Conservation (phyloP, 2,329 filamentous ascomycete genomes). For the Thyridium curvatum region DNA sequence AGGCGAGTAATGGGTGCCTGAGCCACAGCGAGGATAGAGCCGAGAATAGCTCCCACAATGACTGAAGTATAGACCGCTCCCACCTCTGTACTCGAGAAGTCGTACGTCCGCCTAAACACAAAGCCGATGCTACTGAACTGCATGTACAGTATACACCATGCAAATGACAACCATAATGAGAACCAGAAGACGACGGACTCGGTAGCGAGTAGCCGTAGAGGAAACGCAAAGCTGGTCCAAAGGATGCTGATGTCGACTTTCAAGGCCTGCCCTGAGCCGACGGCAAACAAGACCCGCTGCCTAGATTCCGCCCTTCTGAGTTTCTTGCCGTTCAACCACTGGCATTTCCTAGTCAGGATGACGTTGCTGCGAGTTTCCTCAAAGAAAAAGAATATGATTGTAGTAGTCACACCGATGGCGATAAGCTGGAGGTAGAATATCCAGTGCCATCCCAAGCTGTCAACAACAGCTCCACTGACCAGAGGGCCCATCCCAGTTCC, state of each 20-base stretch:
- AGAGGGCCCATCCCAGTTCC: constrained; percentile 78
- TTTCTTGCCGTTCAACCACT: too few species aligned
- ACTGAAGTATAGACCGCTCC: too few species aligned
- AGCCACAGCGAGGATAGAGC: too few species aligned
- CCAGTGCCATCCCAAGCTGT: constrained; percentile 69
- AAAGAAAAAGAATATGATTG: constrained; percentile 63
- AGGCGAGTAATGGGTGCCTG: too few species aligned
- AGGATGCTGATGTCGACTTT: constrained; percentile 15
- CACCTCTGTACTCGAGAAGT: constrained; percentile 33
- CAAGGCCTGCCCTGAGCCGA: constrained; percentile 44
- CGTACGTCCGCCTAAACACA: constrained; percentile 63
- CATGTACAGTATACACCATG: constrained; percentile 83
- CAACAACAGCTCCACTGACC: constrained; percentile 60
- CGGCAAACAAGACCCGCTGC: constrained; percentile 22
- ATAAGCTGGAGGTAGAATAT: constrained; percentile 84
- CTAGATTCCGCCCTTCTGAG: too few species aligned
- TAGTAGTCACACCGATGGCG: constrained; percentile 54
- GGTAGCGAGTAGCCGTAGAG: constrained; percentile 54
- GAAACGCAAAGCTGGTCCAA: constrained; percentile 20
- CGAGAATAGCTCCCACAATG: too few species aligned
- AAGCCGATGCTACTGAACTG: constrained; percentile 76
- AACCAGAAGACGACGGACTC: constrained; percentile 82
- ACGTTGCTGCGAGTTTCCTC: constrained; percentile 79
- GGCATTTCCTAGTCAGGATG: constrained; percentile 61
- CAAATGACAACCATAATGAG: constrained; percentile 82